These are phyloP conservation scores for Pleurotus cornucopiae DNA, from an alignment of 768 basidiomycete species.

Conservation along the genomic window DNA sequence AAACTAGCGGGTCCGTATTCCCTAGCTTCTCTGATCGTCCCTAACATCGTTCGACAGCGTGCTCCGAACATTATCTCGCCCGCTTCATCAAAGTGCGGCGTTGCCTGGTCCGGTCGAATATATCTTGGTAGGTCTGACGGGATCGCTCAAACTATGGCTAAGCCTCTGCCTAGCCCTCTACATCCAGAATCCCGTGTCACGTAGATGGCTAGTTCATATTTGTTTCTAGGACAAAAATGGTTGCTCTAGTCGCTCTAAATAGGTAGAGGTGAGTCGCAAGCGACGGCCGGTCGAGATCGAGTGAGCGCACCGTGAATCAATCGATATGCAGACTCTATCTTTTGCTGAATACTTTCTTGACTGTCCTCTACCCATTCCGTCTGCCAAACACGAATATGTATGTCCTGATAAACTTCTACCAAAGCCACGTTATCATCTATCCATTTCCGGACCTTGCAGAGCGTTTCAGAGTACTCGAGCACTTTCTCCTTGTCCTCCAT, in stretches of 20 bases:
- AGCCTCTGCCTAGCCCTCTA: not conserved
- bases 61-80: conserved; percentile 1
- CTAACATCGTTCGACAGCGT: not conserved
- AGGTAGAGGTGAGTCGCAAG: not conserved
- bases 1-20: conserved; percentile 28
- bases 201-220: not conserved
- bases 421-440: conserved; percentile 1
- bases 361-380: not conserved
- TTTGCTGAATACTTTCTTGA: not conserved
- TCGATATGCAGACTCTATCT: not conserved
- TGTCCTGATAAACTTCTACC: not conserved
- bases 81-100: not conserved
- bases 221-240: not conserved
- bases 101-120: not conserved
- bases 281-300: not conserved
- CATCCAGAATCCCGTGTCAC: not conserved
- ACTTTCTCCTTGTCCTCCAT: not conserved
- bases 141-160: not conserved
- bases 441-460: not conserved
- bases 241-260: not conserved
- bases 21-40: not conserved
- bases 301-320: not conserved
- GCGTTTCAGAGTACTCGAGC: not conserved
- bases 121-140: not conserved
- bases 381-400: conserved; percentile 1